Base-by-base conservation (phyloP, 202 grass and related monocot genomes). In the Carex sylvatica region DNA sequence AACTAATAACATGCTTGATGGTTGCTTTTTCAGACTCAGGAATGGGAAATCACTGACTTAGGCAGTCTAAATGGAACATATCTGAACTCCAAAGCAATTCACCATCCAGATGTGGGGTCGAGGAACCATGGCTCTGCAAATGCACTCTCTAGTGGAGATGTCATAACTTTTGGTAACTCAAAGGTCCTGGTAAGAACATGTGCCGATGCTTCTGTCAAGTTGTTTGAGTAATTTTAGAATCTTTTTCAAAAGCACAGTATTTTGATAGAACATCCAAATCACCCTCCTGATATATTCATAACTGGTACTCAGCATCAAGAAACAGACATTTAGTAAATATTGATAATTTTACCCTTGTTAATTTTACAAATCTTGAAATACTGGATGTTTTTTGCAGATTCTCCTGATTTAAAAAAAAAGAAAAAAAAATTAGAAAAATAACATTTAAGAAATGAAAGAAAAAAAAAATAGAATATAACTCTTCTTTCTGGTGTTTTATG, bases 21-120 rank as follows among this genome's bases (percentile, higher is more conserved):
- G 28, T 77, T 49, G 2, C 28, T 8, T 28, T 86, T 97, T 77
- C 87, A 97, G 93, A 89, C 70, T 74, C 38, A 65, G 73, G 91
- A 86, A 87, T 97, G 93, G 93, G 93, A 97, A 70, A 85, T 97
- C 76, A 90, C 91, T 38, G 93, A 97, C 84, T 81, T 93, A 85
- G 93, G 93, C 82, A 97, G 93, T 84, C 92, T 97, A 84, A 97
- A 97, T 74, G 93, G 93, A 68, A 97, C 93, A 70, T 93, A 85
- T 67, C 65, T 97, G 86, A 97, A 97, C 72, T 89, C 89, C 62
- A 79, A 73, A 36, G 66, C 66, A 2, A 75, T 97, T 85, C 85
- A 91, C 79, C 87, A 97, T 75, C 86, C 85, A n/a, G 70, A 91
- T 88, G 49, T 59, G 77, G 85, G 82, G 49, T 93, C 91, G 24